Base-by-base conservation (phyloP, 78 protist genomes). In the Mastigamoeba balamuthi region DNA sequence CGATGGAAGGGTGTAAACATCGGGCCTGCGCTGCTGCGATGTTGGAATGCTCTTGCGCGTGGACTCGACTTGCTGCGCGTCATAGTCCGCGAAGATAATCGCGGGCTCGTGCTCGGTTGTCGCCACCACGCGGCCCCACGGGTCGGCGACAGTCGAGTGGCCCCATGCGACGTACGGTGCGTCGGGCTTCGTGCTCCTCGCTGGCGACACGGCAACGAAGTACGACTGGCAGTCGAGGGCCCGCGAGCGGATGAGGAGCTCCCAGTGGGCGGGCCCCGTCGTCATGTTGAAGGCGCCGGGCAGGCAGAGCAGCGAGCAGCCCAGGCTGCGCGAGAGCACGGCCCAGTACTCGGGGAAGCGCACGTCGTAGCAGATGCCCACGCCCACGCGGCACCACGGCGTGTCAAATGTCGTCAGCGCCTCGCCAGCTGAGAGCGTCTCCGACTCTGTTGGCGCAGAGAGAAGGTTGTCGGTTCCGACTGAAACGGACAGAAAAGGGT, bases 201-300 rank as follows among this genome's bases (percentile, higher is more conserved):
- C 95, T 0, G 97, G 97, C 25, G 97, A 92, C 0, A 76, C 78
- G 0, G 84, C 79, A 10, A 86, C 87, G 0, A 92, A 94, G 64
- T 33, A 96, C 25, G 73, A 38, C 74, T 94, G 95, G 30, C 73
- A 58, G 68, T 88, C 93, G 28, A 92, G 64, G 1, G 93, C 95
- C 9, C 98, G 82, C 10, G 94, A 85, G 37, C 98, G 66, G 33
- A 29, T 74, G 2, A 94, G 88, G 9, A 95, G 88, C 80, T 90
- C 96, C 99, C 99, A 97, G 64, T 97, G 99, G 1, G 88, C 89
- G 0, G 99, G 98, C 1, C 99, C 99, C 1, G 99, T 97, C 9
- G 93, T 88, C 94, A 93, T 86, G 91, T 97, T 97, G 91, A 97
- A 97, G 1, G 98, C 97, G 9, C 99, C 99, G 17, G 99, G 98